Base-by-base conservation (phyloP, 176 grass and related monocot species). In the Themeda triandra region DNA sequence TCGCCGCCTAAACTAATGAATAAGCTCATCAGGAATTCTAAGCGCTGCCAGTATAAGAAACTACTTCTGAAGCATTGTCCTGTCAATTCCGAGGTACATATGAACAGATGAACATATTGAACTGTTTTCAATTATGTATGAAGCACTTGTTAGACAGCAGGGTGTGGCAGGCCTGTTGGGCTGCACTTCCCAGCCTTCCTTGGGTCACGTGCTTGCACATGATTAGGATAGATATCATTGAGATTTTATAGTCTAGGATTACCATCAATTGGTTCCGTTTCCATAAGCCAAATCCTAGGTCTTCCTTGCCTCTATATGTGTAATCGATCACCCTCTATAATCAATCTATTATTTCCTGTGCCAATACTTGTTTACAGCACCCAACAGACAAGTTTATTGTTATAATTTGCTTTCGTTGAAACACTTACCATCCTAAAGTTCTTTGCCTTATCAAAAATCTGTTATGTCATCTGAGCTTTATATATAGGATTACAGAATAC, bases 31-130 rank as follows among this genome's bases (percentile, higher is more conserved):
- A 79, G 83, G 30, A 94, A 94, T 87, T 88, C 89, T 44, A 69
- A 81, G 74, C 89, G 83, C 33, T 91, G 92, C 78, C 92, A 94
- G 48, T 83, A 91, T 84, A 81, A 82, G 31, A 89, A 81, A 79
- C 41, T 94, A 83, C 71, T 91, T 64, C 17, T 81, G 72, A 94
- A 89, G 78, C 92, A 94, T 78, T 94, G 89, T 86, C 31, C 74
- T 63, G 19, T 73, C 24, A 88, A 82, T 29, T 70, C 31, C 42
- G 86, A 89, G 86, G 79, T 87, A 83, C 19, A 14, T 71, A 83
- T 70, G 62, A 60, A 60, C 18, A 63, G 4, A 69, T 81, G 31
- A 28, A 76, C n/a, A 63, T 62, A 66, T 30, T 69, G 28, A 85
- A 23, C 18, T 75, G 44, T 60, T 78, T 42, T 63, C 36, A 71